Evolutionary conservation across 139 green algal genomes (phyloP), one percentile per base, ranked within the genome.

Genomic region (Mesotaenium endlicherianum): DNA sequence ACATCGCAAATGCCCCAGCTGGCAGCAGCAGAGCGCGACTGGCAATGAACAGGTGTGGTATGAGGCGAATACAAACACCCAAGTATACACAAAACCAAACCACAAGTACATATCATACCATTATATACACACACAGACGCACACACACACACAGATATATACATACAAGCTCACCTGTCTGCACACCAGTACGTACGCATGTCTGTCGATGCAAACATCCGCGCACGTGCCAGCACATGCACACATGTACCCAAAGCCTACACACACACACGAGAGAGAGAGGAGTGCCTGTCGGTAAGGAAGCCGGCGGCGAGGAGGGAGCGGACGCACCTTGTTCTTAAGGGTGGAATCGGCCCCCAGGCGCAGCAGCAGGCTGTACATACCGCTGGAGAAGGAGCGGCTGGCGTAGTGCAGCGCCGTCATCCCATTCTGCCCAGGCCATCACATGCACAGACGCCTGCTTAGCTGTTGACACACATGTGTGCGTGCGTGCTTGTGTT

Each of bases 341-440:
- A 75, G 11, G 64, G 16, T 75, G 64, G 64, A 16, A 38, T 75
- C 64, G 64, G 64, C 64, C 14, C 64, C 64, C 31, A 75, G 17
- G 64, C 64, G 11, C 14, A 75, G 16, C 14, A 75, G 64, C 16
- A 75, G 64, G 31, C 16, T 38, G 16, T 38, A 75, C 17, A 75
- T 11, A 17, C 16, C 16, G 64, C 64, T 75, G 16, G 34, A 26
- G 14, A 16, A 75, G 14, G 14, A 26, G 36, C 14, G 16, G 17
- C 16, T 45, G 14, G 64, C 64, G 36, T 45, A 38, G 64, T 75
- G 64, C 31, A 75, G 64, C 16, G 64, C 34, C 11, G 64, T 75
- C 64, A 40, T 14, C 11, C 64, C 64, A 38, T 16, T 38, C 64
- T 75, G 36, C 16, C 11, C 53, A 77, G 30, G 43, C 71, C 30